A percentile compares a stretch with the other conserved stretches of the same genome.
Conservation (phyloP, 202 grass and related monocot species). For the Zizania palustris region DNA sequence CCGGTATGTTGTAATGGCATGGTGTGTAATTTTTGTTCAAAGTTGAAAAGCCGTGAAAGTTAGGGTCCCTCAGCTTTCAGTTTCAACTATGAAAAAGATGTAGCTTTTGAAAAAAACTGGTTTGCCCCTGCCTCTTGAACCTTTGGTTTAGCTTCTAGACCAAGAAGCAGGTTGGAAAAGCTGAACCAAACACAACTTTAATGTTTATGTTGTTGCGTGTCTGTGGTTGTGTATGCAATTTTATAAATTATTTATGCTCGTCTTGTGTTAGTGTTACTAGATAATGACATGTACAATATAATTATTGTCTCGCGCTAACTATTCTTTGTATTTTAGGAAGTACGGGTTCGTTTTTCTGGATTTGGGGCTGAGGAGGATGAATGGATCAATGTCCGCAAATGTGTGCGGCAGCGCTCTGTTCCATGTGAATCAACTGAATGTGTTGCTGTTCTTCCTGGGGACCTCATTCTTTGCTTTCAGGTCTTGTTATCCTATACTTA, state of each 20-base stretch:
- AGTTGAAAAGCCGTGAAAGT: no score
- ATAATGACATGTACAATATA: constrained; percentile 2
- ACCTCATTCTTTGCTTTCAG: constrained; percentile 95
- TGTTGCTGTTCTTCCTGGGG: constrained; percentile 64
- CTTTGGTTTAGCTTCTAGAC: no score
- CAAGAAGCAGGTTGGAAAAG: no score
- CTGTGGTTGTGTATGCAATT: background rate
- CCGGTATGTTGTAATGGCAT: no score
- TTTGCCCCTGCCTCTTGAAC: no score
- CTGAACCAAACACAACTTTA: no score
- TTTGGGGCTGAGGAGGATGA: constrained; percentile 95
- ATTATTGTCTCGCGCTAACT: background rate
- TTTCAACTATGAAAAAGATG: no score
- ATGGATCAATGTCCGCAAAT: constrained; percentile 91
- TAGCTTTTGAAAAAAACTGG: no score
- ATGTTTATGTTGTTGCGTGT: background rate
- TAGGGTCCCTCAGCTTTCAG: no score
- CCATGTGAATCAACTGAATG: constrained; percentile 82
- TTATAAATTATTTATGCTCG: background rate
- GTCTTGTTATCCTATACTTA: constrained; percentile 27
- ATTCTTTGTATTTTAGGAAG: constrained; percentile 59
- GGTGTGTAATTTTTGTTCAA: no score
- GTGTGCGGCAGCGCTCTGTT: constrained; percentile 82
- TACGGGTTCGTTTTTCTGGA: constrained; percentile 83
- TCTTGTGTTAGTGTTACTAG: background rate